These are phyloP conservation scores for Wilcoxina mikolae DNA, from an alignment of 495 filamentous ascomycete genomes.

Conservation along the genomic window DNA sequence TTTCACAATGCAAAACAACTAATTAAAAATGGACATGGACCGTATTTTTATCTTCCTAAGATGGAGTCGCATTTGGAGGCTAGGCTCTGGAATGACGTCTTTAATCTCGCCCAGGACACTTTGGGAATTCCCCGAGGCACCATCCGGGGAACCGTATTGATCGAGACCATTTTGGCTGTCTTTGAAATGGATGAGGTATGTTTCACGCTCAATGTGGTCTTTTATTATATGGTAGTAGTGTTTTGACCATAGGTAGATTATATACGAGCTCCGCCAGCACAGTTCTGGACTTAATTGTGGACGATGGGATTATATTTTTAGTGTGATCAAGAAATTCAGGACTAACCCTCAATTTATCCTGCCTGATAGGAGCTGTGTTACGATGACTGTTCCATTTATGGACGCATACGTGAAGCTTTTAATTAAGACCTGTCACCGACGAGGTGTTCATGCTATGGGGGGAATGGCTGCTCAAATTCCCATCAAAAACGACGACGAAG, in stretches of 20 bases:
- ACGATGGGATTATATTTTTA: conserved; percentile 99
- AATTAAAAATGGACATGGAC: conserved; percentile 66
- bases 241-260: conserved; percentile 45
- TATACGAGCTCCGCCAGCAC: conserved; percentile 97
- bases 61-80: conserved; percentile 98
- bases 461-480: conserved; percentile 99
- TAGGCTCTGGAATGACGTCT: conserved; percentile 95
- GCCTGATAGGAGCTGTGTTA: conserved; percentile 78
- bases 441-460: conserved; percentile 93
- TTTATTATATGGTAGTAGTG: not conserved
- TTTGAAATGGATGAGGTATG: conserved; percentile 94
- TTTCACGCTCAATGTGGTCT: not conserved
- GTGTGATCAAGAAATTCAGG: conserved; percentile 98
- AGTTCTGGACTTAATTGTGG: conserved; percentile 94
- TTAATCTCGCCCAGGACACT: conserved; percentile 92
- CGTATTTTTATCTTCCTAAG: conserved; percentile 99
- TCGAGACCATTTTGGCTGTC: conserved; percentile 96
- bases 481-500: conserved; percentile 80
- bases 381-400: conserved; percentile 99
- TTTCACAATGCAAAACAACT: conserved; percentile 95
- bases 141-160: conserved; percentile 88
- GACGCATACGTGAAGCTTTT: conserved; percentile 90
- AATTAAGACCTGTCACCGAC: conserved; percentile 92
- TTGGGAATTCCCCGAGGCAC: conserved; percentile 79
- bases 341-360: conserved; percentile 84